phyloP scores from a whole-genome alignment of 2,329 filamentous ascomycete species.

The Phialophora chinensis region DNA sequence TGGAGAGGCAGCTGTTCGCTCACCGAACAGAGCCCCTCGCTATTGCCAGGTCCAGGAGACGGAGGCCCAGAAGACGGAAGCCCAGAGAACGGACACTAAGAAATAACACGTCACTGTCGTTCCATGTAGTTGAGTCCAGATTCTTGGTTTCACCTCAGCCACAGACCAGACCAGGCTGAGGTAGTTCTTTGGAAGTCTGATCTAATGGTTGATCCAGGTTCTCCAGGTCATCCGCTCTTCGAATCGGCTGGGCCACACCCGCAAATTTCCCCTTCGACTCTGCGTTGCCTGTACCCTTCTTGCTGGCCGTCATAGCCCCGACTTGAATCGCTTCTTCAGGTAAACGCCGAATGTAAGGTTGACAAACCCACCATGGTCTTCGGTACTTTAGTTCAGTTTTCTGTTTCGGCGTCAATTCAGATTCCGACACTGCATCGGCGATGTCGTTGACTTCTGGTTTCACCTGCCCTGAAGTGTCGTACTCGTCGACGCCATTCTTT shows the following conservation, averaged over 20 bases:
- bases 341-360: slow-evolving; percentile 83
- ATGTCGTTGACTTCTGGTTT: slow-evolving; percentile 53
- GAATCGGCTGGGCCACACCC: slow-evolving; percentile 9
- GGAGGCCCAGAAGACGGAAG: too few species aligned
- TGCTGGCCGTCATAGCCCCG: slow-evolving; percentile 75
- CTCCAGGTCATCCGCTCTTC: slow-evolving; percentile 13
- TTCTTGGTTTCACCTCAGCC: slow-evolving; percentile 20
- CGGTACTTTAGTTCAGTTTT: slow-evolving; percentile 72
- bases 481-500: slow-evolving; percentile 50
- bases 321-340: slow-evolving; percentile 86
- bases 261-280: slow-evolving; percentile 38
- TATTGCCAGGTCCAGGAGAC: background rate
- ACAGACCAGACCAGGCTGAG: slow-evolving; percentile 37
- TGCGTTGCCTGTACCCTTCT: slow-evolving; percentile 56
- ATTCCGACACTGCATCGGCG: slow-evolving; percentile 56
- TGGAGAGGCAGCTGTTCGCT: background rate
- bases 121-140: background rate
- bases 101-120: background rate
- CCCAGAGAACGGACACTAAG: background rate
- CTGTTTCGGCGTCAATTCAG: slow-evolving; percentile 45
- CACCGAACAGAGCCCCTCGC: background rate
- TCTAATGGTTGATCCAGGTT: background rate
- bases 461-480: slow-evolving; percentile 15
- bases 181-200: slow-evolving; percentile 28
- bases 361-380: slow-evolving; percentile 87